Base-by-base conservation (phyloP, 2,329 filamentous ascomycete species). In the Colletotrichum orbiculare region DNA sequence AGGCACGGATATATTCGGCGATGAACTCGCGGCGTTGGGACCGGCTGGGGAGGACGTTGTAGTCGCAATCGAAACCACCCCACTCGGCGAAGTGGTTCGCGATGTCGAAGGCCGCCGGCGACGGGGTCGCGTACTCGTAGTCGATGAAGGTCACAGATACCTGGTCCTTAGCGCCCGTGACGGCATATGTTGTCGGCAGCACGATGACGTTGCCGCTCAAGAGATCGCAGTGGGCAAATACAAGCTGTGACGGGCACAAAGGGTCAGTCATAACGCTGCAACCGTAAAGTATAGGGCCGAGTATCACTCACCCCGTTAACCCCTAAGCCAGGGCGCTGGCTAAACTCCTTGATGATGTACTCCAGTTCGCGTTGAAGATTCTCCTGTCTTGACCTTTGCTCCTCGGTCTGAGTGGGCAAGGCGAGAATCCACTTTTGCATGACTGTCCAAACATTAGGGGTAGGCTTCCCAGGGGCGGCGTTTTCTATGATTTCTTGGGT, bases 41-140 rank as follows among this genome's bases (percentile, higher is more conserved):
- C 67, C 86, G 86, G 1, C 92, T 96, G 6, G 96, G 96, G 61
- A 98, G 85, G 70, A 91, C 90, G 72, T 81, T 87, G 80, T 92
- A 94, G 78, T 98, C 94, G 82, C 96, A 99, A 72, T 97, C 93
- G 74, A 97, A 97, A 62, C 96, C 96, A 66, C 91, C 94, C 95
- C 96, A 99, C 80, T 99, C 96, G 52, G 96, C 94, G 75, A 99
- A 97, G 82, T 99, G 96, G 80, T 99, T 99, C 54, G 95, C 91
- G 71, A 99, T 89, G 76, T 99, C 96, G 78, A 99, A 99, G 2
- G 95, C 94, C 4, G 94, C 94, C 2, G 95, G 95, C 1, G 94
- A 95, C 2, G 96, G 94, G 5, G 93, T 96, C 12, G 94, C 94
- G 78, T 99, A 99, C 78, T 99, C 96, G 82, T 98, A 99, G 80